Conservation (phyloP, 257 asterid species). For the Jaltomata sinuosa region DNA sequence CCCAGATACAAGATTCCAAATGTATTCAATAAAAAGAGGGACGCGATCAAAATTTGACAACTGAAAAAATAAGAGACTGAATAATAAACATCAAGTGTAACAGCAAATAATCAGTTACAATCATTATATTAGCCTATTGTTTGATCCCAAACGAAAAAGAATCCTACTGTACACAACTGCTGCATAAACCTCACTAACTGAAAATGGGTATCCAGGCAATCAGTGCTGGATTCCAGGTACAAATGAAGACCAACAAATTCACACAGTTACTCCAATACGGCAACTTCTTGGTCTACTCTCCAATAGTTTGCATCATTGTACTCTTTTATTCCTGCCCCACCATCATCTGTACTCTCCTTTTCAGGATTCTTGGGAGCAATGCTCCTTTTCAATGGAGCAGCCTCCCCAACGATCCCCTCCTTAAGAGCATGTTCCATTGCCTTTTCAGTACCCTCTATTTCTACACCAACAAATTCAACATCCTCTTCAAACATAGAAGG, state of each 20-base stretch:
- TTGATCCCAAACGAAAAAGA: conserved; percentile 6
- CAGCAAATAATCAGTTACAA: conserved; percentile 21
- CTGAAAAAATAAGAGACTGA: not conserved
- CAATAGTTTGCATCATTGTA: conserved; percentile 83
- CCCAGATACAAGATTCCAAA: not conserved
- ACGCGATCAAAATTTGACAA: not conserved
- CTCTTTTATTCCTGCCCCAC: conserved; percentile 51
- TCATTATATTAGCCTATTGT: conserved; percentile 16
- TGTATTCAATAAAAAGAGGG: not conserved
- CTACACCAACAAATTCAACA: conserved; percentile 94
- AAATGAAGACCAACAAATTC: not conserved
- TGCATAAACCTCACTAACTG: conserved; percentile 2
- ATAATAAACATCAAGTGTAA: not conserved
- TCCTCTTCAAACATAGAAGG: conserved; percentile 91
- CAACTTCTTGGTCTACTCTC: conserved; percentile 89
- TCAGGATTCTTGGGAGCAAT: conserved; percentile 35
- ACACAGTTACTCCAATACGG: conserved; percentile 39
- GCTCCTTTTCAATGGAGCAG: conserved; percentile 59
- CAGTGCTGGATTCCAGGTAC: not conserved
- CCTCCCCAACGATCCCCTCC: conserved; percentile 97
- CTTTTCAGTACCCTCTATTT: conserved; percentile 64
- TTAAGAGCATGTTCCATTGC: conserved; percentile 86
- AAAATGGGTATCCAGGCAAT: conserved; percentile 2
- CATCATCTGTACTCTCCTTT: conserved; percentile 45
- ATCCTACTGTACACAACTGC: conserved; percentile 28